Evolutionary conservation across 2,329 filamentous ascomycete genomes (phyloP).

Genomic region (Colletotrichum sp.): DNA sequence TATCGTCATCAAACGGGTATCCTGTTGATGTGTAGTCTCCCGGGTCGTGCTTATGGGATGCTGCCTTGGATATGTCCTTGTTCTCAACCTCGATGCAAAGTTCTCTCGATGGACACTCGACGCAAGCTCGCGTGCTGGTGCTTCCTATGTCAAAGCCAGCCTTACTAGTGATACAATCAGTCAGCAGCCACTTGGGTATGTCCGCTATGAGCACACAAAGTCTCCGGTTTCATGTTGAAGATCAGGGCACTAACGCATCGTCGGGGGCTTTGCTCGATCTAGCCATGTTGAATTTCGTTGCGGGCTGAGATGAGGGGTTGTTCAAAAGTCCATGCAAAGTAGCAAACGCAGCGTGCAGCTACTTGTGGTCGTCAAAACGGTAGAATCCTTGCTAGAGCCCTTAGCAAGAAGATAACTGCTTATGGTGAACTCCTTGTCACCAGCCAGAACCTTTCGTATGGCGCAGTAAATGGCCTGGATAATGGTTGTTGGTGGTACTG

Average conservation of each 20-base stretch:
- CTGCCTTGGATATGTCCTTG: not conserved
- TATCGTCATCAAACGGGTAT: constrained; percentile 22
- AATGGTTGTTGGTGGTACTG: not conserved
- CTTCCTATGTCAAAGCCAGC: constrained; percentile 22
- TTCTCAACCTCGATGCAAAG: not conserved
- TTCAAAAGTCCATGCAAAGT: not conserved
- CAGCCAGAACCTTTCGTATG: not conserved
- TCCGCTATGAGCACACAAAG: not conserved
- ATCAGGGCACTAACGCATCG: not conserved
- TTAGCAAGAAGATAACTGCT: not conserved
- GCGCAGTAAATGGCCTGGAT: not conserved
- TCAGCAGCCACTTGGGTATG: not conserved
- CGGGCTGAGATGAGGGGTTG: not conserved
- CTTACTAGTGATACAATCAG: not conserved
- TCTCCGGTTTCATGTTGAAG: not conserved
- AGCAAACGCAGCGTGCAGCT: not conserved
- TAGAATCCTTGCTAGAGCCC: not conserved
- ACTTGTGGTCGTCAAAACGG: not conserved
- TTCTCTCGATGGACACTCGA: not conserved
- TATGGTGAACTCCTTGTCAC: not conserved
- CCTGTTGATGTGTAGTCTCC: constrained; percentile 22
- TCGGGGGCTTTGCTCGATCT: not conserved
- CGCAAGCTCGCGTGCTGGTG: constrained; percentile 20
- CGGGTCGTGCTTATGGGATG: not conserved
- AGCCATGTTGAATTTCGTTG: not conserved